Base-by-base conservation (phyloP, 805 yeast species). In the Candida jianshihensis region DNA sequence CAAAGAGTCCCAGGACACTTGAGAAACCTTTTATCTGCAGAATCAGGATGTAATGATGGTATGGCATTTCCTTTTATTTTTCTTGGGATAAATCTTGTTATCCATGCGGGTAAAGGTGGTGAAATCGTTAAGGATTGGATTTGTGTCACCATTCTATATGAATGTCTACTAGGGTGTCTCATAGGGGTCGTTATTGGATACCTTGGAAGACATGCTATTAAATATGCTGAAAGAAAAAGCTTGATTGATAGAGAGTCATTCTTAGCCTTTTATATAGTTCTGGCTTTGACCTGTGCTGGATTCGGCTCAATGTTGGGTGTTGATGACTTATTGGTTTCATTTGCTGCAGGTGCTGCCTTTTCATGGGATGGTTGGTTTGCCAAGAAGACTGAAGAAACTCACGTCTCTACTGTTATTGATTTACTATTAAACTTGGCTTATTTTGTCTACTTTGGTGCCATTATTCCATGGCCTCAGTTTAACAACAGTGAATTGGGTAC, bases 301-400 rank as follows among this genome's bases (percentile, higher is more conserved):
- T 71, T 85, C 38, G 96, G 96, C 6, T 75, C 95, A 9, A 77
- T 86, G 54, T 64, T 86, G 30, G 96, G 96, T 18, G 86, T 81
- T 11, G 96, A 88, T 57, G 97, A 88, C 59, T 70, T 88, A 49
- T 68, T 88, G 42, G 94, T 84, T 3, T 79, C 95, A 4, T 89
- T 89, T 61, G 81, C 94, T 3, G 96, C 96, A 0, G 97, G 97
- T 18, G 79, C 95, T 4, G 85, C 96, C 3, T 89, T 88, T 57
- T 75, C 94, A 1, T 88, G 96, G 96, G 89, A 85, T 56, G 96
- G 95, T 11, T 76, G 88, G 78, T 86, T 86, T 60, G 78, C 94
- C 13, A 68, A 65, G 39, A 79, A 78, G 48, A 87, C 95, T 0
- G 90, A 84, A 50, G 95, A 84, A 48, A 71, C 88, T 12, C 88